phyloP scores from a whole-genome alignment of 768 basidiomycete genomes.

The Suillus luteus region DNA sequence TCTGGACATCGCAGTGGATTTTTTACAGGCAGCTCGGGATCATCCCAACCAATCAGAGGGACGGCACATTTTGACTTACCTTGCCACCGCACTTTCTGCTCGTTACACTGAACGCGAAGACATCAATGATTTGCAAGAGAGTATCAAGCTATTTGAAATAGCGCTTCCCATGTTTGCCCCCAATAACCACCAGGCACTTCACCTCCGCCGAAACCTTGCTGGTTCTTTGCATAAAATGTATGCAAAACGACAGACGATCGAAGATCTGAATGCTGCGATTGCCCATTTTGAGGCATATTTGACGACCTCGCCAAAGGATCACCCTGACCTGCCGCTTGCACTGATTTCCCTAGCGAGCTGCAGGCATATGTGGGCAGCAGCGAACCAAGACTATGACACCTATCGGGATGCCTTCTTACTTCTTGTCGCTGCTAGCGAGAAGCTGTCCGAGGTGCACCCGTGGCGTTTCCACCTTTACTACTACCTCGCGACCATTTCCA shows the following conservation, averaged over 20 bases:
- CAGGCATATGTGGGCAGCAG: slow-evolving; percentile 6
- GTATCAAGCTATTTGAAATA: slow-evolving; percentile 17
- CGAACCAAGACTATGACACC: not conserved
- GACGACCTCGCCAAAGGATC: slow-evolving; percentile 14
- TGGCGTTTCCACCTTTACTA: not conserved
- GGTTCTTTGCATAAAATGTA: slow-evolving; percentile 14
- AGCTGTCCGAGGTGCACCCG: slow-evolving; percentile 16
- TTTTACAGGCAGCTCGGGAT: slow-evolving; percentile 12
- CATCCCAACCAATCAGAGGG: slow-evolving; percentile 15
- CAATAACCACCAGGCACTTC: slow-evolving; percentile 14
- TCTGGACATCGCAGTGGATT: slow-evolving; percentile 22
- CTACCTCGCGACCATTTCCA: not conserved
- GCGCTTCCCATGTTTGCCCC: slow-evolving; percentile 17
- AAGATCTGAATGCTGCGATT: slow-evolving; percentile 10
- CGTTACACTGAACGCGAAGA: slow-evolving; percentile 12
- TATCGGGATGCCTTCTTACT: slow-evolving; percentile 3
- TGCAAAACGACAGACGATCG: not conserved
- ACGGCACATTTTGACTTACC: slow-evolving; percentile 1
- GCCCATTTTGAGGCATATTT: slow-evolving; percentile 13
- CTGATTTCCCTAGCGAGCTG: slow-evolving; percentile 9
- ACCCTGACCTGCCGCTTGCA: slow-evolving; percentile 14
- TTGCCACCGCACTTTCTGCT: slow-evolving; percentile 19
- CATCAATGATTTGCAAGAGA: slow-evolving; percentile 19
- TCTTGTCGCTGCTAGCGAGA: not conserved
- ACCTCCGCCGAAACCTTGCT: slow-evolving; percentile 19